These are phyloP conservation scores for Striga asiatica DNA, from an alignment of 257 asterid genomes.

Conservation along the genomic window DNA sequence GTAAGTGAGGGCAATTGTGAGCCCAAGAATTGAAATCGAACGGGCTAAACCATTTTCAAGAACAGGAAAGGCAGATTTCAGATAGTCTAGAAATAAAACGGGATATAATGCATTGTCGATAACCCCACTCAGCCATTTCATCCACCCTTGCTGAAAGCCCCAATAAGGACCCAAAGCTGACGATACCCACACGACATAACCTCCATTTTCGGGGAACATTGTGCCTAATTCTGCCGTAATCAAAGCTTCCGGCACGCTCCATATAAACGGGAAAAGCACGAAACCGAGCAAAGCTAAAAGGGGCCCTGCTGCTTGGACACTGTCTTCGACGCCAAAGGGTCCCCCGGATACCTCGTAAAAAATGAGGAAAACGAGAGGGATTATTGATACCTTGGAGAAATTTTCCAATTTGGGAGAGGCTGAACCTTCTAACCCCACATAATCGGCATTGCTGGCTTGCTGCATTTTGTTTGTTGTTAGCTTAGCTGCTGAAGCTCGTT, in stretches of 20 bases:
- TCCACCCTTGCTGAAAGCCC: slow-evolving; percentile 64
- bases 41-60: slow-evolving; percentile 39
- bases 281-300: slow-evolving; percentile 46
- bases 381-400: slow-evolving; percentile 29
- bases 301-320: slow-evolving; percentile 46
- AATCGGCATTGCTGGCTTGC: slow-evolving; percentile 20
- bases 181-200: slow-evolving; percentile 56
- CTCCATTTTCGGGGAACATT: slow-evolving; percentile 57
- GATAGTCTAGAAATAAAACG: slow-evolving; percentile 40
- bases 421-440: slow-evolving; percentile 25
- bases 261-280: slow-evolving; percentile 36
- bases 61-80: slow-evolving; percentile 45
- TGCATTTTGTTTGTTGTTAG: slow-evolving; percentile 20
- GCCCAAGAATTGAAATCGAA: slow-evolving; percentile 26
- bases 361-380: slow-evolving; percentile 44
- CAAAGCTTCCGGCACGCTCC: slow-evolving; percentile 54
- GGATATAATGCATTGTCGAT: slow-evolving; percentile 54
- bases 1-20: slow-evolving; percentile 34
- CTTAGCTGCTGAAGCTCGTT: slow-evolving; percentile 18
- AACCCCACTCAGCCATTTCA: slow-evolving; percentile 61
- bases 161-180: slow-evolving; percentile 54
- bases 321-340: slow-evolving; percentile 50
- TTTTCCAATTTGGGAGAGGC: slow-evolving; percentile 23
- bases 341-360: slow-evolving; percentile 53
- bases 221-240: slow-evolving; percentile 64